Evolutionary conservation across 1,284 basidiomycete genomes (phyloP), one percentile per base, ranked within the genome.

Genomic region (Blastosporella zonata): DNA sequence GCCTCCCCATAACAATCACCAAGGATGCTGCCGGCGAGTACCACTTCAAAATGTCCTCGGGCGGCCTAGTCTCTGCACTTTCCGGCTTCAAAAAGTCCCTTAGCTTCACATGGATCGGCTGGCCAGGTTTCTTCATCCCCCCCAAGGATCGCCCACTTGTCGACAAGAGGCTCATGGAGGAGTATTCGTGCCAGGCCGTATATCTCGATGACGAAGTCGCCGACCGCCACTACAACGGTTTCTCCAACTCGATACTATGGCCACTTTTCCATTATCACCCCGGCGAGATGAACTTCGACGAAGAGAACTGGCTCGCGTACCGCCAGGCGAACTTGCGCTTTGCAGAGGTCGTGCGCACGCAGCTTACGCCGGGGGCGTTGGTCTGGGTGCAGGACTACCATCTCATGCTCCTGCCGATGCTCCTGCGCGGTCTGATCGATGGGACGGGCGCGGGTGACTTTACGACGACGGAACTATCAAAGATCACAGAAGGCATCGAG

Each of bases 341-440:
- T 64, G 96, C 97, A 1, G 89, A 97, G 65, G 87, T 79, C 15
- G 90, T 99, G 48, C 75, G 82, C 51, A 75, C 78, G 50, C 87
- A 93, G 61, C 76, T 94, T 49, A 79, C 76, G 4, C 82, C 89
- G 1, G 90, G 91, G 25, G 84, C 94, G 51, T 95, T 98, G 84
- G 93, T 99, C 40, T 99, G 96, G 96, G 97, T 99, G 0, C 94
- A 97, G 68, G 94, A 96, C 67, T 97, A 97, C 65, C 93, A 97
- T 65, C 81, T 98, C 51, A 98, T 98, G 95, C 88, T 99, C 49
- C 82, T 98, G 5, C 97, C 97, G 9, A 89, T 97, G 84, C 81
- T 97, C 56, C 79, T 98, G 12, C 85, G 96, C 44, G 85, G 86
- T 9, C 79, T 97, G 49, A 82, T 97, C 60, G 90, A 95, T 48